These are phyloP conservation scores for Coniochaeta sp. DNA, from an alignment of 2,329 filamentous ascomycete genomes.

Conservation along the genomic window DNA sequence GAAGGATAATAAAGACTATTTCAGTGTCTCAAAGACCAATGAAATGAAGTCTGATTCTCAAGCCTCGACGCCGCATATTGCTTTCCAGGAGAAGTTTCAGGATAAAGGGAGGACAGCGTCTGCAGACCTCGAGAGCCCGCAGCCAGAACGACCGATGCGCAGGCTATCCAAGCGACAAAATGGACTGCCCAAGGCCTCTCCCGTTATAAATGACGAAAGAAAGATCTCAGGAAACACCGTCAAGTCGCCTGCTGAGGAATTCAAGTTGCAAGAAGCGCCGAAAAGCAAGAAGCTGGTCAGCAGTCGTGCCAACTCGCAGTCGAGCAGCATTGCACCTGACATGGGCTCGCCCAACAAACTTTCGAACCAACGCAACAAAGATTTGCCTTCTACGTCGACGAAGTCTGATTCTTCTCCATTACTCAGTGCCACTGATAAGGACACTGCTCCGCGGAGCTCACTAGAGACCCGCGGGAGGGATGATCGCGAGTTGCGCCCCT, in stretches of 20 bases:
- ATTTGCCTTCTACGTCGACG: slow-evolving; percentile 8
- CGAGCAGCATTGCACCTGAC: slow-evolving; percentile 29
- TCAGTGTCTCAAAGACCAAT: slow-evolving; percentile 35
- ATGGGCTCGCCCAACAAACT: slow-evolving; percentile 13
- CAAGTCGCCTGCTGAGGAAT: slow-evolving; percentile 41
- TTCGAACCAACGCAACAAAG: slow-evolving; percentile 24
- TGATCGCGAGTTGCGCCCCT: slow-evolving; percentile 38
- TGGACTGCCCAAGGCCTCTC: slow-evolving; percentile 23
- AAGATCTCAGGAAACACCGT: slow-evolving; percentile 29
- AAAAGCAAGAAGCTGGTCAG: slow-evolving; percentile 47
- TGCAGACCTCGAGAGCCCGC: slow-evolving; percentile 49
- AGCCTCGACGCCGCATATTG: slow-evolving; percentile 74
- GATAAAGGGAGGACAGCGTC: slow-evolving; percentile 67
- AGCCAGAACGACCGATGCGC: slow-evolving; percentile 37
- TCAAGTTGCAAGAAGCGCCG: slow-evolving; percentile 76
- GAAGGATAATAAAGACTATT: slow-evolving; percentile 56
- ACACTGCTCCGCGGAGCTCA: slow-evolving; percentile 43
- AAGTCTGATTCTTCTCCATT: slow-evolving; percentile 25
- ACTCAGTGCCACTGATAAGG: slow-evolving; percentile 25
- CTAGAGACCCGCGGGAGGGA: slow-evolving; percentile 52
- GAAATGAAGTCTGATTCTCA: slow-evolving; percentile 43
- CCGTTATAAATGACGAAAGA: slow-evolving; percentile 28
- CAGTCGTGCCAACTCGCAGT: slow-evolving; percentile 37
- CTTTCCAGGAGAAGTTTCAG: slow-evolving; percentile 88
- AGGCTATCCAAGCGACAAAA: slow-evolving; percentile 34